Evolutionary conservation across 345 rosid genomes (phyloP).

Genomic region (Brassica nigra): DNA sequence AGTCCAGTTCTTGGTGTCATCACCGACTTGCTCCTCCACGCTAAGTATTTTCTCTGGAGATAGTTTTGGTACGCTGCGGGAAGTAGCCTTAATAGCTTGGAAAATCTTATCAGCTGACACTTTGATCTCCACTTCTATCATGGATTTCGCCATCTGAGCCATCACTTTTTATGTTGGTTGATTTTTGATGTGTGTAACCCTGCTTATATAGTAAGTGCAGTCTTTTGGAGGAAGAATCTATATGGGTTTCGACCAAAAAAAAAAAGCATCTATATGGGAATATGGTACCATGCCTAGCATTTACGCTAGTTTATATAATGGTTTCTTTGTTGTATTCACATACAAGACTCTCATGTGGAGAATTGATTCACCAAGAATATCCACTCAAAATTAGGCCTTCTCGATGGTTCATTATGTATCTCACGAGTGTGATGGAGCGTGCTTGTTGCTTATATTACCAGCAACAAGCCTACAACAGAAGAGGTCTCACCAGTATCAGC

Average conservation of each 20-base stretch:
- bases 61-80: constrained; percentile 32
- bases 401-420: background rate
- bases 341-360: constrained; percentile 7
- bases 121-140: constrained; percentile 27
- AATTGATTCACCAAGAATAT: constrained; percentile 19
- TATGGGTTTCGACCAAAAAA: no score
- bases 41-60: constrained; percentile 36
- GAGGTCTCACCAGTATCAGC: background rate
- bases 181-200: constrained; percentile 10
- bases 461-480: background rate
- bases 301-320: background rate
- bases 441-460: background rate
- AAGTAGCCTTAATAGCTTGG: constrained; percentile 33
- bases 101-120: constrained; percentile 35
- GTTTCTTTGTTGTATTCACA: constrained; percentile 12
- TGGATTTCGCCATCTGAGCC: constrained; percentile 33
- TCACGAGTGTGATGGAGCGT: background rate
- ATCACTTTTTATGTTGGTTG: constrained; percentile 9
- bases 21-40: constrained; percentile 27
- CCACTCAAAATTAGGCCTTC: background rate
- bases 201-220: constrained; percentile 17
- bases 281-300: constrained; percentile 33
- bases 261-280: background rate
- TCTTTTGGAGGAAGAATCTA: background rate
- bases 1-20: constrained; percentile 38